Evolutionary conservation across 176 grass and related monocot species (phyloP).

Genomic region (Oryza meridionalis): DNA sequence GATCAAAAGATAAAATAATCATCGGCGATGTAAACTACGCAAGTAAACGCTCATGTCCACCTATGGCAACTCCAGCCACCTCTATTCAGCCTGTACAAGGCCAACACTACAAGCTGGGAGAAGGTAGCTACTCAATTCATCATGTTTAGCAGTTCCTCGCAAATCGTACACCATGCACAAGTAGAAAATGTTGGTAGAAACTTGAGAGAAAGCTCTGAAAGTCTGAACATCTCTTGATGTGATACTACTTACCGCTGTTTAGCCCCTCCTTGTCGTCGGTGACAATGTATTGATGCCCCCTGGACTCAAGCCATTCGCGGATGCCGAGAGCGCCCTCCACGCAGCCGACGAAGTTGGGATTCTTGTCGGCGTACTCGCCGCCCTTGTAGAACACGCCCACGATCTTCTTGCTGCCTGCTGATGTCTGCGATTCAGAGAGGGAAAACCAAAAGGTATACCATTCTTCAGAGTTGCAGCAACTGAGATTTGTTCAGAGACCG

Average conservation of each 20-base stretch:
- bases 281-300: conserved; percentile 89
- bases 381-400: conserved; percentile 97
- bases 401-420: conserved; percentile 90
- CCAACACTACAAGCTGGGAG: neutral
- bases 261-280: conserved; percentile 95
- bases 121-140: neutral
- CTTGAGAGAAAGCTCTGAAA: neutral
- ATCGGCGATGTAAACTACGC: neutral
- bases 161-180: neutral
- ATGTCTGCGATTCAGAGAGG: conserved; percentile 50
- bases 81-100: neutral
- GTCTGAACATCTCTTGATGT: neutral
- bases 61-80: neutral
- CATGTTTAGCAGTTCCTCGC: neutral
- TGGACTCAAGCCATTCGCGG: conserved; percentile 79
- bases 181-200: neutral
- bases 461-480: neutral
- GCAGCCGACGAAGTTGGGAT: conserved; percentile 87
- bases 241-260: conserved; percentile 62
- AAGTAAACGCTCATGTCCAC: neutral
- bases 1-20: neutral
- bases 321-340: conserved; percentile 79
- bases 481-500: neutral
- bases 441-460: neutral
- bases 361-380: conserved; percentile 76